Evolutionary conservation across 2,329 filamentous ascomycete genomes (phyloP).

Genomic region (Colletotrichum liriopes): DNA sequence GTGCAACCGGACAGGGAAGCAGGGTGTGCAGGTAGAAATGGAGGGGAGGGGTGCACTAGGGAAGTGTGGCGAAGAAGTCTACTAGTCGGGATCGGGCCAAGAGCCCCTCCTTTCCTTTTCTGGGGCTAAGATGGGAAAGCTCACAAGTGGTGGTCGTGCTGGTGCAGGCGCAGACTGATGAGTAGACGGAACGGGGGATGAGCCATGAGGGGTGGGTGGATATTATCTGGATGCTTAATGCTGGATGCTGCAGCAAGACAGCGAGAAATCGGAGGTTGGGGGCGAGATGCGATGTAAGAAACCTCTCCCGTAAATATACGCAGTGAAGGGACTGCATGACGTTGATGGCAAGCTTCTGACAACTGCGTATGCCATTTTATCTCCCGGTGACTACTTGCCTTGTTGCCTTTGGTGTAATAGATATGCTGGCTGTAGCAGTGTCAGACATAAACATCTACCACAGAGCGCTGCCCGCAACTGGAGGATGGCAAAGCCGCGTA

Average conservation of each 20-base stretch:
- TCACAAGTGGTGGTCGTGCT: background rate
- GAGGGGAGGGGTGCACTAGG: background rate
- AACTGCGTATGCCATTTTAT: too few relatives aligned
- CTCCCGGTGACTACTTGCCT: too few relatives aligned
- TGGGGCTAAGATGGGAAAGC: slow-evolving; percentile 19
- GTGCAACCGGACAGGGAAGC: background rate
- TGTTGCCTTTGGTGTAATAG: background rate
- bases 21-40: background rate
- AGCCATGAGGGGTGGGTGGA: slow-evolving; percentile 3
- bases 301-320: background rate
- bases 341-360: background rate
- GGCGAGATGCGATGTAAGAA: slow-evolving; percentile 8
- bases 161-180: slow-evolving; percentile 3
- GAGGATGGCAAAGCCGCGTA: background rate
- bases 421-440: background rate
- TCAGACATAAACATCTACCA: background rate
- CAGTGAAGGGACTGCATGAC: background rate
- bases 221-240: slow-evolving; percentile 1
- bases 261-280: slow-evolving; percentile 3
- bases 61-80: slow-evolving; percentile 9
- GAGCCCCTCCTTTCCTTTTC: slow-evolving; percentile 4
- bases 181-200: background rate
- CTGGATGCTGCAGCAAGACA: slow-evolving; percentile 4
- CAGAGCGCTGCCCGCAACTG: background rate
- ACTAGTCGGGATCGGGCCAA: slow-evolving; percentile 5